Evolutionary conservation across 768 basidiomycete species (phyloP), one percentile per base, ranked within the genome.

Genomic region (Phaffia tasmanica): DNA sequence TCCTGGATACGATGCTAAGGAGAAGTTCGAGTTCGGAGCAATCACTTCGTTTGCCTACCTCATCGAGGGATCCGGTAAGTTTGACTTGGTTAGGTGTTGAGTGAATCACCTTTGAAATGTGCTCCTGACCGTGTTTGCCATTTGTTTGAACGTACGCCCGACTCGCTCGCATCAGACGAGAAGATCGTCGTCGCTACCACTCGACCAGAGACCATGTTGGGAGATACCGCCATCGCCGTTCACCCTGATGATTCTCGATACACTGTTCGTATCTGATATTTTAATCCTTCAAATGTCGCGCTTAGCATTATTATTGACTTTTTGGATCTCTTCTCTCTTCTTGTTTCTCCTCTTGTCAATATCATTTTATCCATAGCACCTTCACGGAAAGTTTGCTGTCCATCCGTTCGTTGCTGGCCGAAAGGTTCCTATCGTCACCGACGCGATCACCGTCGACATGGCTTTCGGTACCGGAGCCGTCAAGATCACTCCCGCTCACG

Each of bases 401-500:
- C 92, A 98, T 75, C 95, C 95, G 0, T 97, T 99, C 80, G 77
- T 94, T 57, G 76, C 79, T 0, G 77, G 84, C 67, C 85, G 95
- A 56, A 83, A 84, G 19, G 79, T 99, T 56, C 94, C 90, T 18
- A 94, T 99, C 75, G 79, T 98, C 65, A 81, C 84, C 32, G 94
- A 98, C 73, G 79, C 81, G 25, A 86, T 91, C 75, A 80, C 80
- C 30, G 86, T 95, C 67, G 94, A 98, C 74, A 95, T 90, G 85
- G 81, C 82, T 14, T 98, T 98, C 72, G 95, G 95, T 48, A 99
- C 95, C 35, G 95, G 95, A 75, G 95, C 94, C 0, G 94, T 98
- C 61, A 98, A 99, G 80, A 97, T 98, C 73, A 98, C 95, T 0
- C 95, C 95, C 19, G 95, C 94, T 0, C 95, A 98, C 74, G 95